Evolutionary conservation across 805 yeast species (phyloP), one percentile per base, ranked within the genome.

Genomic region (Kazachstania kunashirensis): DNA sequence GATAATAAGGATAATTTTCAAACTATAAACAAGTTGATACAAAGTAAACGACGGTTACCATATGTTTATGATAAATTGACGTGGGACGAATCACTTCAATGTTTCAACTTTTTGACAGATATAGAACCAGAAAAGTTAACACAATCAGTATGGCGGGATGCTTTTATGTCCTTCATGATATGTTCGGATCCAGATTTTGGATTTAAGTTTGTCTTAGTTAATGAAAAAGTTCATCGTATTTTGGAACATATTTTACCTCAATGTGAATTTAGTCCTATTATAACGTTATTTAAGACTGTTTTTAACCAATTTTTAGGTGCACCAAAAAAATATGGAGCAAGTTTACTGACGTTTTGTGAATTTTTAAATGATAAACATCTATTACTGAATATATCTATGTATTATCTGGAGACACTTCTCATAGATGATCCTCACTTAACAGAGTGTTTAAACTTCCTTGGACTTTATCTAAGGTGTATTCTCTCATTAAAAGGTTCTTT

Each of bases 121-220:
- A 10, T 19, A 4, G 15, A 26, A 4, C 23, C 23, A 5, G 31
- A 29, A 11, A 29, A 29, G 18, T 9, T 18, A 12, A 12, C 23
- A 6, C 14, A 21, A 12, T 5, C 23, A 12, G 12, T 11, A 20
- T 24, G 24, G 17, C 16, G 12, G 16, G 23, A 24, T 3, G n/a
- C 41, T 11, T 32, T 47, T 18, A 37, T 35, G 6, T 34, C 36
- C 5, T 49, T 46, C 21, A 30, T 46, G 4, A 15, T 37, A 15
- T 32, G 29, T 23, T 49, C 48, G 33, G 45, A 47, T 20, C 34
- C 33, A 9, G 36, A 39, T 10, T 31, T 42, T 10, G 36, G 46
- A 10, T 39, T 43, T 31, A 21, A 35, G 10, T 29, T 35, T 7
- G 44, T 36, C 8, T 23, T 42, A 3, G 31, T 19, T 15, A 36